Base-by-base conservation (phyloP, 1,139 yeast species). In the Suhomyces atakaporum region DNA sequence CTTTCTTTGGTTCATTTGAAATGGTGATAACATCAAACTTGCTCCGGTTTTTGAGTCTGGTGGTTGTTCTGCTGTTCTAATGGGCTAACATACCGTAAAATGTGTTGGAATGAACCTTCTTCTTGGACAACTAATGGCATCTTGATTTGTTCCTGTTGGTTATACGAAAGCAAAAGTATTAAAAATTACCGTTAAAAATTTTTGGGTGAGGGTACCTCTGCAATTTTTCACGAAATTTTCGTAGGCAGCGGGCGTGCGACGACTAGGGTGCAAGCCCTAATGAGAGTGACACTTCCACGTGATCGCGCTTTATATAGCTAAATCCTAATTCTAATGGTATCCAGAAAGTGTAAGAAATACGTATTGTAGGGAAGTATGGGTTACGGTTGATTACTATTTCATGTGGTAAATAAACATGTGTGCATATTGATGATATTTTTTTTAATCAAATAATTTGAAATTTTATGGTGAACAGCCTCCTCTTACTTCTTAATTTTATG, bases 71-170 rank as follows among this genome's bases (percentile, higher is more conserved):
- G 16, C 16, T 21, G 12, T 9, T 20, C 7, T 20, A 20, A 14
- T 21, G 13, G 27, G 23, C 18, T 31, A 25, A 84, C 95, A 75
- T 84, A 85, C 95, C 97, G 98, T 81, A 92, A 88, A 81, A 92
- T 92, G 95, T 94, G 99, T 81, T 94, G 98, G 96, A 94, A 92
- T 73, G 94, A 86, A 77, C 96, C 96, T 81, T 87, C 84, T 81
- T 92, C 97, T 78, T 87, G 94, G 77, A 90, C 94, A 78, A 88
- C 96, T 84, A 90, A 85, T 74, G 95, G 84, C 95, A 85, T 84
- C 66, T 75, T 80, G 76, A 64, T 55, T 59, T 52, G 35, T 38
- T 53, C 52, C 52, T 49, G 50, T 48, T 36, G 37, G 40, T 36
- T 39, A 37, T 39, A 39, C 35, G 20, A 35, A 36, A 39, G 38